Evolutionary conservation across 2,329 filamentous ascomycete species (phyloP), one percentile per base, ranked within the genome.

Genomic region (Aspergillus brasiliensis): DNA sequence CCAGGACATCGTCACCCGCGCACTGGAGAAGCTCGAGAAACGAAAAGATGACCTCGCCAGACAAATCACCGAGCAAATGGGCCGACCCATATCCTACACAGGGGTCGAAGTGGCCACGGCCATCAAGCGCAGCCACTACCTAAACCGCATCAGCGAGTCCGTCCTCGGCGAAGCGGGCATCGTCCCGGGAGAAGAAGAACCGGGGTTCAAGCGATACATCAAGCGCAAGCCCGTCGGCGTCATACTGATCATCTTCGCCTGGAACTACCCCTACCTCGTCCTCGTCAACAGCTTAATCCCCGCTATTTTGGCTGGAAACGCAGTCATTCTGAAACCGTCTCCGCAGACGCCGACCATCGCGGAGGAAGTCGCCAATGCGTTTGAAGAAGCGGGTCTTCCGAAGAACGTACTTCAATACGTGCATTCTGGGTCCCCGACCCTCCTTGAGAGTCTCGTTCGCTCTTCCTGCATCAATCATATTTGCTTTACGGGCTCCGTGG

Each of bases 231-330:
- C 93, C 0, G 84, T 97, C 56, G 93, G 92, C 0, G 91, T 92
- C 4, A 88, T 96, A 8, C 83, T 97, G 56, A 84, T 97, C 66
- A 85, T 96, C 60, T 96, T 96, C 75, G 90, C 93, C 3, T 97
- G 93, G 93, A 97, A 97, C 78, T 97, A 97, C 72, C 92, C 93
- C 27, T 97, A 96, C 74, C 82, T 97, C 47, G 96, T 92, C 64
- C 86, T 96, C 23, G 85, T 96, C 71, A 97, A 97, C 80, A 91
- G 91, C 2, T 83, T 97, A 54, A 85, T 97, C 59, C 92, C 93
- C 8, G 92, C 92, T 15, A 82, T 97, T 23, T 83, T 97, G 27
- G 86, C 91, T 17, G 93, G 93, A 34, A 96, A 97, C 79, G 88
- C 88, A 3, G 90, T 97, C 58, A 92, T 97, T 61, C 81, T 97